These are phyloP conservation scores for Nissolia schottii DNA, from an alignment of 306 rosid species.

Conservation along the genomic window DNA sequence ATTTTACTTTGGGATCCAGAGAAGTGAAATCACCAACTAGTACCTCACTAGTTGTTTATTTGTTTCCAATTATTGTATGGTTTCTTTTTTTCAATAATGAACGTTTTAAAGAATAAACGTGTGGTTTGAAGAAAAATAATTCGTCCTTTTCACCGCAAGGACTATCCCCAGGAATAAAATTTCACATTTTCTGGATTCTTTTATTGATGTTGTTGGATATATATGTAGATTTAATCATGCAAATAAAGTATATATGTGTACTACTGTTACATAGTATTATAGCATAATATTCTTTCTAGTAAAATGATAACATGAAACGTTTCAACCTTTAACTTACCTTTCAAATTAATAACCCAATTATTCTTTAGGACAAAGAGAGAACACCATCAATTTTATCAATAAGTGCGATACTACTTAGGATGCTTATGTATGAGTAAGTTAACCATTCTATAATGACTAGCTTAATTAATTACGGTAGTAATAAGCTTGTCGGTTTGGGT, in stretches of 20 bases:
- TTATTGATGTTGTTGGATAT: background rate
- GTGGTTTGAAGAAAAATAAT: conserved; percentile 21
- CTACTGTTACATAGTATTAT: background rate
- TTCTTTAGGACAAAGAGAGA: background rate
- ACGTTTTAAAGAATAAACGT: background rate
- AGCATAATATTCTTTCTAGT: background rate
- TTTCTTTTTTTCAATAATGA: background rate
- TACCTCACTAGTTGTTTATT: conserved; percentile 17
- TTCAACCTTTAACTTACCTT: background rate
- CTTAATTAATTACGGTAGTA: background rate
- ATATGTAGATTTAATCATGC: background rate
- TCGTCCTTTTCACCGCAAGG: conserved; percentile 15
- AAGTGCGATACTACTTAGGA: background rate
- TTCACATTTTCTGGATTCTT: background rate
- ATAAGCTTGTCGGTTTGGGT: background rate
- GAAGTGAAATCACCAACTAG: background rate
- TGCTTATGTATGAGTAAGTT: background rate
- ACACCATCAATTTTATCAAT: background rate
- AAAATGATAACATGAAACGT: background rate
- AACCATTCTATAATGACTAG: background rate
- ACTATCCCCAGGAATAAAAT: conserved; percentile 6
- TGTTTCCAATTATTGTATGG: background rate
- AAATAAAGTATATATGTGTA: background rate
- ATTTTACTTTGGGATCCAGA: conserved; percentile 5
- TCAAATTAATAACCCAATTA: background rate